phyloP scores from a whole-genome alignment of 768 basidiomycete species.

The Pisolithus microcarpus region DNA sequence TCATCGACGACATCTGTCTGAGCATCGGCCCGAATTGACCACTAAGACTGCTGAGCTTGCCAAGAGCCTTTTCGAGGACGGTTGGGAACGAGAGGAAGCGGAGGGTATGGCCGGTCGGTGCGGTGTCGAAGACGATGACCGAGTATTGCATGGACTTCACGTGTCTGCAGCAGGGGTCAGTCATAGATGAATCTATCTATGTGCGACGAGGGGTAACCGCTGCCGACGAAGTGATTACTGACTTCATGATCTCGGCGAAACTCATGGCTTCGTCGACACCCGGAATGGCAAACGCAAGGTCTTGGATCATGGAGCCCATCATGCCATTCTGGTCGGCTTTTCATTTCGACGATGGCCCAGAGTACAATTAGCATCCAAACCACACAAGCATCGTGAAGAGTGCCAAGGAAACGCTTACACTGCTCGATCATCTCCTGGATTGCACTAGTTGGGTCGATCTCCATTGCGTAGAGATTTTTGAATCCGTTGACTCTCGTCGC shows the following conservation, averaged over 20 bases:
- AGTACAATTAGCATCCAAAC: too few species aligned
- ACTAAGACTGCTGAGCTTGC: conserved; percentile 89
- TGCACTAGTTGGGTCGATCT: conserved; percentile 96
- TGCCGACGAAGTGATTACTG: conserved; percentile 17
- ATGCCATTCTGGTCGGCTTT: conserved; percentile 82
- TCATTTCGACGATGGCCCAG: too few species aligned
- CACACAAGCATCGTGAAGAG: neutral
- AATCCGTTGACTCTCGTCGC: conserved; percentile 98
- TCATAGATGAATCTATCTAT: neutral
- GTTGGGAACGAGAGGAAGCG: conserved; percentile 99
- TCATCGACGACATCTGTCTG: conserved; percentile 91
- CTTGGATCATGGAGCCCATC: conserved; percentile 99
- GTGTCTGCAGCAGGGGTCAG: conserved; percentile 49
- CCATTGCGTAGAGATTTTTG: conserved; percentile 96
- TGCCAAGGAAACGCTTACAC: conserved; percentile 44
- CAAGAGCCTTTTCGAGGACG: conserved; percentile 94
- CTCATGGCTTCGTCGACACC: conserved; percentile 99
- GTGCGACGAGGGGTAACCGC: neutral
- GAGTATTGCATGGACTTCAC: conserved; percentile 99
- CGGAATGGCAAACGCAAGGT: conserved; percentile 96
- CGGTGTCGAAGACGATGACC: conserved; percentile 99
- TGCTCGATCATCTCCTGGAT: conserved; percentile 99
- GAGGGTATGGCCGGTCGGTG: conserved; percentile 96
- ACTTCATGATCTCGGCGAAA: conserved; percentile 99
- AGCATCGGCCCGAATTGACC: conserved; percentile 98